These are phyloP conservation scores for Epichloe amarillans DNA, from an alignment of 2,329 filamentous ascomycete species.

Conservation along the genomic window DNA sequence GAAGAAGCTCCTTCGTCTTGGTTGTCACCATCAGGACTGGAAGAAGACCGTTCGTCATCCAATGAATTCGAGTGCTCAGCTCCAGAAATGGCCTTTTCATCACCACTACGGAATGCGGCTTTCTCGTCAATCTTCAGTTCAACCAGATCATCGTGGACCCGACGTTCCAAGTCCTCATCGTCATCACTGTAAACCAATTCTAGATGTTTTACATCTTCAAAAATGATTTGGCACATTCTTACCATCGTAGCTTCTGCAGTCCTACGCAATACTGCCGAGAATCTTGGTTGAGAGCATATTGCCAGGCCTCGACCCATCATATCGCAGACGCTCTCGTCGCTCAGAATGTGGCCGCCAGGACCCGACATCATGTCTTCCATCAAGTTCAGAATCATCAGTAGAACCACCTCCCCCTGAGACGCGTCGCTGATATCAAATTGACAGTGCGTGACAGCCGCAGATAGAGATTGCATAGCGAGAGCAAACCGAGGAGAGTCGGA, in stretches of 20 bases:
- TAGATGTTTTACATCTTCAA: conserved; percentile 78
- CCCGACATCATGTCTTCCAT: conserved; percentile 99
- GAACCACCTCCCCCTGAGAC: conserved; percentile 90
- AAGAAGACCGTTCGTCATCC: background rate
- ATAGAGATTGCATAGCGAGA: conserved; percentile 86
- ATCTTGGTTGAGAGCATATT: conserved; percentile 87
- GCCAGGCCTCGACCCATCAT: conserved; percentile 98
- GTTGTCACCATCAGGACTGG: conserved; percentile 1
- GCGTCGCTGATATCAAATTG: conserved; percentile 95
- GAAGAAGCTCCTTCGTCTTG: conserved; percentile 1
- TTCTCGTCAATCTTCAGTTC: conserved; percentile 67
- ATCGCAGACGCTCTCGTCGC: conserved; percentile 94
- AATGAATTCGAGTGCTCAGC: background rate
- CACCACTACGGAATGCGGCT: conserved; percentile 4
- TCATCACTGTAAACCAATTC: conserved; percentile 63
- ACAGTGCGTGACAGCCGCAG: conserved; percentile 91
- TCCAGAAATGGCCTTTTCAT: conserved; percentile 3
- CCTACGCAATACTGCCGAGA: conserved; percentile 79
- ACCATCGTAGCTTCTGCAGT: conserved; percentile 97
- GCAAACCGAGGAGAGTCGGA: conserved; percentile 74
- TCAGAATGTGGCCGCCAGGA: conserved; percentile 81
- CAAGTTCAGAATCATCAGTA: conserved; percentile 84
- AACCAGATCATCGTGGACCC: conserved; percentile 55
- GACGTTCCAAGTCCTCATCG: conserved; percentile 50
- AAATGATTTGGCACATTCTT: conserved; percentile 98